Base-by-base conservation (phyloP, 768 basidiomycete genomes). In the Lentinula aciculospora region DNA sequence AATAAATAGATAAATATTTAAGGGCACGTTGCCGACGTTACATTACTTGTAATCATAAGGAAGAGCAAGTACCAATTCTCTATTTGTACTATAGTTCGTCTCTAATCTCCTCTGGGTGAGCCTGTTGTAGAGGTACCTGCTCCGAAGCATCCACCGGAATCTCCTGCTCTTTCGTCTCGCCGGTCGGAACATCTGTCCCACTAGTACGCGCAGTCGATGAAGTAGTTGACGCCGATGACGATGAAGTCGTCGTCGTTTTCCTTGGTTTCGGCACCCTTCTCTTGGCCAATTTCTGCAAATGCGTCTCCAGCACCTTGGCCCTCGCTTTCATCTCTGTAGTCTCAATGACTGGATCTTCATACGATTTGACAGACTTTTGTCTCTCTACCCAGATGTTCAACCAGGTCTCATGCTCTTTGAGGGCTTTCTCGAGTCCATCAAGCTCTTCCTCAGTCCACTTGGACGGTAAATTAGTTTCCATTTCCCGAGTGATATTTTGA, bases 361-460 rank as follows among this genome's bases (percentile, higher is more conserved):
- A 82, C 67, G 78, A 71, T 70, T 86, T 80, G 49, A 88, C 80
- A 56, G 66, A 71, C 74, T 88, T 89, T 74, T 97, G 95, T 72
- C 83, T 85, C 74, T 89, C 87, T 13, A 94, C 87, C 71, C 82
- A 81, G 57, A 83, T 85, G 62, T 84, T 77, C 61, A 98, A 74
- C 97, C 97, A 99, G 27, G 72, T 62, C 71, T 92, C 91, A 64
- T 92, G 86, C 51, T 90, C 89, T 65, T 81, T 82, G 58, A 97
- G 74, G 57, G 84, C 78, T 67, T 78, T 82, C 71, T 94, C 88
- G 17, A 98, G 84, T 2, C 68, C 76, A 57, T 88, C 86, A 15
- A 98, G 78, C 69, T 99, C 97, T n/a, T 86, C 89, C 15, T 76
- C 68, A 0, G 94, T 94, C 84, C 89, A 97, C 67, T 89, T 91